A percentile compares a stretch with the other conserved stretches of the same genome.
Evolutionary conservation across 2,329 filamentous ascomycete genomes (phyloP).

Genomic region (Dactylellina drechsleri): DNA sequence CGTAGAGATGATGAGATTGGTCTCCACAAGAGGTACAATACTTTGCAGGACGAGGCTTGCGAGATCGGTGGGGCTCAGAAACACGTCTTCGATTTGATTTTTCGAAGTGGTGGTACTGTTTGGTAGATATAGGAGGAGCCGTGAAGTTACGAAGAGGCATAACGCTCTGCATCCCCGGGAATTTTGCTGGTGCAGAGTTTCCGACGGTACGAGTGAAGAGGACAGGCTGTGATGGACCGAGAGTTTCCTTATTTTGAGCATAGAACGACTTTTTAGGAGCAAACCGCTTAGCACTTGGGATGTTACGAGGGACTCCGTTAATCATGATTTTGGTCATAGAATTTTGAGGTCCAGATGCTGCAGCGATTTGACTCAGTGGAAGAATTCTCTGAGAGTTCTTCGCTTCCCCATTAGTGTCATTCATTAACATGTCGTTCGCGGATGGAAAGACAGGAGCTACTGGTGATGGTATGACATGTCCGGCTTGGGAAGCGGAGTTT

Average conservation of each 20-base stretch:
- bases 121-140: neutral
- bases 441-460: no score
- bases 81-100: no score
- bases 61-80: neutral
- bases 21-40: conserved; percentile 29
- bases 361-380: neutral
- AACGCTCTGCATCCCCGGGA: conserved; percentile 9
- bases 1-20: conserved; percentile 12
- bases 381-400: no score
- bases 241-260: neutral
- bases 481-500: neutral
- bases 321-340: conserved; percentile 20
- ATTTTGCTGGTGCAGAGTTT: conserved; percentile 22
- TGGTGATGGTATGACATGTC: no score
- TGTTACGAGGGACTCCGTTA: conserved; percentile 41
- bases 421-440: no score
- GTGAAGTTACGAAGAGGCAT: neutral
- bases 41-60: conserved; percentile 26
- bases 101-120: no score
- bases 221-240: conserved; percentile 22
- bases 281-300: conserved; percentile 34
- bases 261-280: conserved; percentile 13
- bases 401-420: no score
- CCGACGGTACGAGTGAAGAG: conserved; percentile 6
- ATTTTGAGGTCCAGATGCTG: neutral